Percentiles rank a stretch among this genome's conserved stretches.
phyloP scores from a whole-genome alignment of 192 early-diverging fungal genomes.

The Mortierella claussenii region DNA sequence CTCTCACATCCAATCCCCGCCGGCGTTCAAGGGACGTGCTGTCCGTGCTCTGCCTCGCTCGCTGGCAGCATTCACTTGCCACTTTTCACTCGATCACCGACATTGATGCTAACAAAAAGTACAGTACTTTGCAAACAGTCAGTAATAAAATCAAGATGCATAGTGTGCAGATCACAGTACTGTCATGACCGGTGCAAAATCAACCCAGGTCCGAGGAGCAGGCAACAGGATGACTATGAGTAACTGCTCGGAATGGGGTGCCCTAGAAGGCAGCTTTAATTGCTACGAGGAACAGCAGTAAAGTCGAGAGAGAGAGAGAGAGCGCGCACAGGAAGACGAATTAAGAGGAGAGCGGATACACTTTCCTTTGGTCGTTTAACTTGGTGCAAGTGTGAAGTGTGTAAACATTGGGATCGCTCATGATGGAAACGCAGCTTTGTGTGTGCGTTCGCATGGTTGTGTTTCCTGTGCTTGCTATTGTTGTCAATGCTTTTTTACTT shows the following conservation, averaged over 20 bases:
- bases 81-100: neutral
- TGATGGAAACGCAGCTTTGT: no score
- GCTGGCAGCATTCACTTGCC: neutral
- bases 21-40: slow-evolving; percentile 10
- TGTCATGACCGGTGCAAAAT: neutral
- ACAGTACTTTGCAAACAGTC: neutral
- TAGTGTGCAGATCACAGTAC: neutral
- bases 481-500: neutral
- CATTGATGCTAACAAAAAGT: neutral
- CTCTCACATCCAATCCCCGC: slow-evolving; percentile 18
- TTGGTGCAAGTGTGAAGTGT: neutral
- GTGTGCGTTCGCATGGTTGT: no score
- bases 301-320: neutral
- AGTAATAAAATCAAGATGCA: no score
- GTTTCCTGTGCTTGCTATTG: neutral
- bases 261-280: neutral
- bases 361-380: neutral
- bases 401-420: no score
- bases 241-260: neutral
- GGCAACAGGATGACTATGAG: neutral
- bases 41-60: slow-evolving; percentile 10
- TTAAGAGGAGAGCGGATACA: neutral
- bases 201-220: neutral
- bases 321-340: neutral
- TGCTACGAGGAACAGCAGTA: neutral